A percentile compares a stretch with the other conserved stretches of the same genome.
These are phyloP conservation scores for Cutaneotrichosporon dermatis DNA, from an alignment of 1,284 basidiomycete genomes.

Conservation along the genomic window DNA sequence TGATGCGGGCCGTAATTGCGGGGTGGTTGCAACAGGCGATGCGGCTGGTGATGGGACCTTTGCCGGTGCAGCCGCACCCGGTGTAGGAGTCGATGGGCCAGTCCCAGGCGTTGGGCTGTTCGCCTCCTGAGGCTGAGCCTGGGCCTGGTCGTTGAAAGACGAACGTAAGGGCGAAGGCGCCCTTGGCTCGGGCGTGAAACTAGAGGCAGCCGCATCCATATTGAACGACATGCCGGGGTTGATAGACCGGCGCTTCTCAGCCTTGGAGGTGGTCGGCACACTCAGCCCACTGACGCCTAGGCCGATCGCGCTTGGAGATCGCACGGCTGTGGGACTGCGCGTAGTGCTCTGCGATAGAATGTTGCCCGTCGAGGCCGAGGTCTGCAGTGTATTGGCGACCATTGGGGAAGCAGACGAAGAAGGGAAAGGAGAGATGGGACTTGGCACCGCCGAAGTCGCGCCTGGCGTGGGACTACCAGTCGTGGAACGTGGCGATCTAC, in stretches of 20 bases:
- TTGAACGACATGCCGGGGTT: conserved; percentile 48
- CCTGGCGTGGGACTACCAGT: background rate
- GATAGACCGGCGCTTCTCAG: conserved; percentile 46
- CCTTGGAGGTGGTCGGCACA: conserved; percentile 36
- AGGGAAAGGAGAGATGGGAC: too few species aligned
- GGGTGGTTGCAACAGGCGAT: background rate
- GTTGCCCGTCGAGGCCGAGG: background rate
- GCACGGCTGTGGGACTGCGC: conserved; percentile 3
- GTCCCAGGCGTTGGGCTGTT: background rate
- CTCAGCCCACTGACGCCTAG: conserved; percentile 27
- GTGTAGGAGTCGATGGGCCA: background rate
- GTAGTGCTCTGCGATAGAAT: background rate
- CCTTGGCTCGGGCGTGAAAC: conserved; percentile 34
- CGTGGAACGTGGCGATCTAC: background rate
- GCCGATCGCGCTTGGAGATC: background rate
- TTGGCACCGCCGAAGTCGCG: too few species aligned
- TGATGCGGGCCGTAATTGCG: background rate
- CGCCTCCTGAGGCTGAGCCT: background rate
- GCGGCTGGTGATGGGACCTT: background rate
- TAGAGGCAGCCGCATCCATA: conserved; percentile 37
- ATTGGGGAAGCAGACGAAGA: background rate
- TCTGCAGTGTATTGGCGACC: background rate
- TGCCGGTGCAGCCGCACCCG: background rate
- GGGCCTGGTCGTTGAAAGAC: conserved; percentile 16
- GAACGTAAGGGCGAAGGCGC: conserved; percentile 46